Conservation (phyloP, 129 eudicot species). For the Smallanthus sonchifolius region DNA sequence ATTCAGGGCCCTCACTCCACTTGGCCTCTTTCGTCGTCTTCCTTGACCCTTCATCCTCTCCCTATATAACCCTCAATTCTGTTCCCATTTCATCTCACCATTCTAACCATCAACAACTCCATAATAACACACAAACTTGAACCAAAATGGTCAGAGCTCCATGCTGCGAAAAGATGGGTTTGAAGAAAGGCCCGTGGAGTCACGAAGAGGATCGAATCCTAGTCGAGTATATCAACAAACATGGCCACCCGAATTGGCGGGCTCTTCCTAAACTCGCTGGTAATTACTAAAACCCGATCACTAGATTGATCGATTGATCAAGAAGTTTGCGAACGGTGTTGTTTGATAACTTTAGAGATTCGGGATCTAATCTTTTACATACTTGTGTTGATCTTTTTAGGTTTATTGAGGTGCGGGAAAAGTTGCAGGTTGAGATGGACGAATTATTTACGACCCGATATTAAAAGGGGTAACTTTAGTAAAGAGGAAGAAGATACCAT, state of each 20-base stretch:
- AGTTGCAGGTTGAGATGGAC: conserved; percentile 77
- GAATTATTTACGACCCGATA: conserved; percentile 59
- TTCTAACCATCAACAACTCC: not conserved
- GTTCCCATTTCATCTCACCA: conserved; percentile 17
- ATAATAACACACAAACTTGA: not conserved
- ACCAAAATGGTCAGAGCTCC: conserved; percentile 71
- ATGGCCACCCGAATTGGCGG: conserved; percentile 80
- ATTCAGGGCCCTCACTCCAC: conserved; percentile 24
- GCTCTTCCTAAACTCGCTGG: conserved; percentile 85
- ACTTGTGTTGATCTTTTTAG: conserved; percentile 18
- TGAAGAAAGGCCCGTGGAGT: conserved; percentile 88
- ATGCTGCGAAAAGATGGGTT: conserved; percentile 73
- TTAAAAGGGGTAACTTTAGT: conserved; percentile 60
- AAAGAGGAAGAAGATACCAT: conserved; percentile 61
- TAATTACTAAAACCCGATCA: conserved; percentile 4
- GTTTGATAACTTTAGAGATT: not conserved
- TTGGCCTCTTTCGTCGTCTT: conserved; percentile 14
- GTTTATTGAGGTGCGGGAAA: conserved; percentile 66
- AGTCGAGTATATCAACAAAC: conserved; percentile 35
- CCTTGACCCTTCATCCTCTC: not conserved
- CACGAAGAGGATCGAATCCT: conserved; percentile 58
- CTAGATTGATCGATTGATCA: not conserved
- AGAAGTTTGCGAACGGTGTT: not conserved
- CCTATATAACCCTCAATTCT: conserved; percentile 2
- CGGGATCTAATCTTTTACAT: not conserved